Percentiles rank a stretch among this genome's conserved stretches.
phyloP scores from a whole-genome alignment of 2,329 filamentous ascomycete genomes.

The Fusarium sp. region DNA sequence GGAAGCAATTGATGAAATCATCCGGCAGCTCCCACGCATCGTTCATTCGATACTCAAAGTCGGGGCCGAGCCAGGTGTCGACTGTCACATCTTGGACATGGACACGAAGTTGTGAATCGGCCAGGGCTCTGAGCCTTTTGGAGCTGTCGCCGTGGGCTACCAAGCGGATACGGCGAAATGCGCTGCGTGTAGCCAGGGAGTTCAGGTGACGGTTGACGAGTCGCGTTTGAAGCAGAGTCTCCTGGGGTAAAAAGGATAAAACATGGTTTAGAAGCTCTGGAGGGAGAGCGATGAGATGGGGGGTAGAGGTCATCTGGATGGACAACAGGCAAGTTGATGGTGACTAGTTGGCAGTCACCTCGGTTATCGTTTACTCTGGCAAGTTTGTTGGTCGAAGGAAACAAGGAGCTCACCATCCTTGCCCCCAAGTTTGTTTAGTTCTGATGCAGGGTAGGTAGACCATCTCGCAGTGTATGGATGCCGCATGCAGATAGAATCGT shows the following conservation, averaged over 20 bases:
- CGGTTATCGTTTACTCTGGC: not conserved
- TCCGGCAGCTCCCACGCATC: not conserved
- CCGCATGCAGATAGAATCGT: not conserved
- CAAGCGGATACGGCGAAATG: not conserved
- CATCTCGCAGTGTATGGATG: not conserved
- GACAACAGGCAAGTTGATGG: not conserved
- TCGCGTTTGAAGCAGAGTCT: slow-evolving; percentile 28
- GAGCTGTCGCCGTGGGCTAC: not conserved
- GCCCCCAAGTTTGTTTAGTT: not conserved
- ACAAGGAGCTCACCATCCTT: too few relatives aligned
- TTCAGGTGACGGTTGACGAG: slow-evolving; percentile 47
- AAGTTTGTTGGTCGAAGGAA: not conserved
- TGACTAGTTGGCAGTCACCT: not conserved
- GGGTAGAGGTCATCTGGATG: not conserved
- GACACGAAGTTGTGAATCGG: not conserved
- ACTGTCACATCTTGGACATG: slow-evolving; percentile 3
- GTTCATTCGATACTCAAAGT: not conserved
- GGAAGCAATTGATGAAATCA: not conserved
- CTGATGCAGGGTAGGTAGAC: not conserved
- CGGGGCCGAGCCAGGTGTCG: not conserved
- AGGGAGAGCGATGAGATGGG: not conserved
- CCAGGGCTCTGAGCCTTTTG: not conserved
- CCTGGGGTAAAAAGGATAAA: not conserved
- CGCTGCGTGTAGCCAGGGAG: slow-evolving; percentile 28
- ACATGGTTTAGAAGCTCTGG: not conserved